Conservation (phyloP, 1,284 basidiomycete species). For the Uromyces viciae-fabae region DNA sequence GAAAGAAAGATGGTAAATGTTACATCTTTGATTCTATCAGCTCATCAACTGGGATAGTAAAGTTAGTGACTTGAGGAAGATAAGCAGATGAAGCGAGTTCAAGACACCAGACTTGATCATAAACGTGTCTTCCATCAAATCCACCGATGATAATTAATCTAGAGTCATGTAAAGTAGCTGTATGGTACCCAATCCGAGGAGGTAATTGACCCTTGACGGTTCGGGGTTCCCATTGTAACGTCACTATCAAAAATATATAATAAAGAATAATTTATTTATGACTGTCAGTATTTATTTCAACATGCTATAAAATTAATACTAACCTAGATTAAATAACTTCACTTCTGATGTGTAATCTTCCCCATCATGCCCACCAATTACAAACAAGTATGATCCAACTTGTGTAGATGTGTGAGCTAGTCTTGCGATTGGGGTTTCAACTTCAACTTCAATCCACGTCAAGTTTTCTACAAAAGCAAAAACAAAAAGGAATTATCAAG, state of each 20-base stretch:
- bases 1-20: not conserved
- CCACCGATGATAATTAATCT: slow-evolving; percentile 47
- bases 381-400: slow-evolving; percentile 48
- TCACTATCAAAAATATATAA: slow-evolving; percentile 44
- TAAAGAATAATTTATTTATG: not conserved
- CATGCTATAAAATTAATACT: no score
- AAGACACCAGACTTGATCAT: slow-evolving; percentile 46
- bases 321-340: slow-evolving; percentile 48
- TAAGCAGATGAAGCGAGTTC: slow-evolving; percentile 47
- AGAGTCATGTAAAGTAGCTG: slow-evolving; percentile 46
- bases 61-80: slow-evolving; percentile 48
- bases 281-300: not conserved
- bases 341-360: slow-evolving; percentile 48
- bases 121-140: slow-evolving; percentile 47
- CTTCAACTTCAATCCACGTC: slow-evolving; percentile 47
- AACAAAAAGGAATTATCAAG: not conserved
- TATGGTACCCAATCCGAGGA: slow-evolving; percentile 47
- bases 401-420: slow-evolving; percentile 49
- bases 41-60: slow-evolving; percentile 41
- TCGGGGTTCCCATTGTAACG: slow-evolving; percentile 47
- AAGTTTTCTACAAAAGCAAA: slow-evolving; percentile 45
- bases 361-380: slow-evolving; percentile 50
- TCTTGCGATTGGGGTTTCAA: slow-evolving; percentile 46
- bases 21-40: not conserved
- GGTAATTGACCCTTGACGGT: slow-evolving; percentile 42